phyloP scores from a whole-genome alignment of 495 filamentous ascomycete genomes.

The Patellaria atrata region DNA sequence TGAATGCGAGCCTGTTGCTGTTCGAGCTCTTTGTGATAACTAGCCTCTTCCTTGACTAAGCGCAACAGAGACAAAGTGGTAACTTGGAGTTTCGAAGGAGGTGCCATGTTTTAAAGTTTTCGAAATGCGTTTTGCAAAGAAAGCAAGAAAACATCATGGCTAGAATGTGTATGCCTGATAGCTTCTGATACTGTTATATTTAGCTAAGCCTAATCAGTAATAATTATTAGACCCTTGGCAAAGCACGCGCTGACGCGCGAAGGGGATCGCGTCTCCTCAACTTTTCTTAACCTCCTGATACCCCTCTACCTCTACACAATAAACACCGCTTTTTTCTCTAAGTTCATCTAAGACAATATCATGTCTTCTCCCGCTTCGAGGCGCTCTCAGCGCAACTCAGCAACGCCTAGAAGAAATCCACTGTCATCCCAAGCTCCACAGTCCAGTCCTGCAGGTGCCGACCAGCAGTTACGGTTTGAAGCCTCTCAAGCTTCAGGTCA shows the following conservation, averaged over 20 bases:
- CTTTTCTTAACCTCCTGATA: not conserved
- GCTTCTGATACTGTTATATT: too few relatives aligned
- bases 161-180: too few relatives aligned
- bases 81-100: slow-evolving; percentile 58
- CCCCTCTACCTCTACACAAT: slow-evolving; percentile 3
- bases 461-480: slow-evolving; percentile 30
- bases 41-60: slow-evolving; percentile 79
- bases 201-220: too few relatives aligned
- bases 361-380: slow-evolving; percentile 49
- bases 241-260: slow-evolving; percentile 1
- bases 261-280: too few relatives aligned
- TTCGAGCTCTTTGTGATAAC: slow-evolving; percentile 71
- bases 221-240: too few relatives aligned
- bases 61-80: slow-evolving; percentile 59
- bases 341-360: not conserved
- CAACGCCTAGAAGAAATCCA: slow-evolving; percentile 38
- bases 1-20: slow-evolving; percentile 56
- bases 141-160: too few relatives aligned
- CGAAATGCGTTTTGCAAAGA: too few relatives aligned
- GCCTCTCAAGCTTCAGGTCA: slow-evolving; percentile 34
- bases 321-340: not conserved
- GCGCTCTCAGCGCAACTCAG: slow-evolving; percentile 40
- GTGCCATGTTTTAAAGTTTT: slow-evolving; percentile 42
- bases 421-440: slow-evolving; percentile 38
- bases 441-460: slow-evolving; percentile 33